Base-by-base conservation (phyloP, 2,329 filamentous ascomycete genomes). In the Pseudogymnoascus destructans region DNA sequence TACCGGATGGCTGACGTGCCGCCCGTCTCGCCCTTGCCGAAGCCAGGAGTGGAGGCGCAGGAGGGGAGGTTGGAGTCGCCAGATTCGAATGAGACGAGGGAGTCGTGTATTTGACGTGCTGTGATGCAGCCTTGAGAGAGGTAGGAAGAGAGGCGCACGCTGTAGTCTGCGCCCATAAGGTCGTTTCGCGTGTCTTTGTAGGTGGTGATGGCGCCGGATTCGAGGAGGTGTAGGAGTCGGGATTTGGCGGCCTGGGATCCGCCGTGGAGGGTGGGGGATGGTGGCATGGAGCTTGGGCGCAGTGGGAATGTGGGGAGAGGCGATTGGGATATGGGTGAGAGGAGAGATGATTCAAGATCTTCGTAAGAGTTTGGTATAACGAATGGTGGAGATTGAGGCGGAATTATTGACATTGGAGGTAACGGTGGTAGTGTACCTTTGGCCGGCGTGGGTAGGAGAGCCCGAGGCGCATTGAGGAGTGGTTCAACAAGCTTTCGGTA, bases 121-220 rank as follows among this genome's bases (percentile, higher is more conserved):
- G 86, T 86, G 42, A 91, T 74, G 64, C 81, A 86, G 3, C 88
- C 88, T 10, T 87, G 77, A 0, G 86, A 79, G 0, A 92, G 75
- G 67, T 82, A 92, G 0, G 81, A 84, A 0, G 87, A 89, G 0
- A 92, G 73, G 61, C 90, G 91, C 2, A 86, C 89, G 65, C 83
- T 87, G 66, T 84, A 89, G 63, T 89, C 84, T 1, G 74, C 67
- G 1, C 86, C 87, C 0, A 90, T 68, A 1, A 90, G 74, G 0
- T 84, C 85, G 60, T 91, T 89, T 1, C 86, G 78, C 0, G 84
- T 87, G 15, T 80, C 75, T 66, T 87, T 85, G 69, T 91, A 92
- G 1, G 72, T 70, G 0, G 74, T 78, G 70, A 86, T 80, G 5
- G 77, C 73, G 1, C 84, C 84, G 1, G 77, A 79, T 7, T 73